Evolutionary conservation across 805 yeast genomes (phyloP).

Genomic region (Dipodascopsis uninucleata): DNA sequence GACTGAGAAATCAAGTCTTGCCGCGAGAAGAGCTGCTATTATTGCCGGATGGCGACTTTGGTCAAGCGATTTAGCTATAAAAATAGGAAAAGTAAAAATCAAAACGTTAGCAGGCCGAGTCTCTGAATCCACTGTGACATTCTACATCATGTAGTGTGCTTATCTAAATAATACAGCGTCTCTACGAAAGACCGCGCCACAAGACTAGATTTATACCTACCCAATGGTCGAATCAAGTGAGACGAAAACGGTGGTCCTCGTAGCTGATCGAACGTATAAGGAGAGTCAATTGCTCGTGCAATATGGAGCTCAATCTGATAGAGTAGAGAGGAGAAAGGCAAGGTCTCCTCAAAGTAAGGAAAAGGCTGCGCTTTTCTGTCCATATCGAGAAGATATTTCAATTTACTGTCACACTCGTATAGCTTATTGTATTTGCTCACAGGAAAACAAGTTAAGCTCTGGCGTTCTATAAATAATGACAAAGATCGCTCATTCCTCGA

Average conservation of each 20-base stretch:
- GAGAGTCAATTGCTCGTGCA: constrained; percentile 30
- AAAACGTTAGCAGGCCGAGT: no score
- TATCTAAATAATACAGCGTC: neutral
- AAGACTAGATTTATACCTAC: constrained; percentile 17
- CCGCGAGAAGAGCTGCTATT: constrained; percentile 34
- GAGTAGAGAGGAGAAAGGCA: constrained; percentile 30
- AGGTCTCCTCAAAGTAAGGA: constrained; percentile 27
- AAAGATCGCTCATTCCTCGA: no score
- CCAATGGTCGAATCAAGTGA: constrained; percentile 31
- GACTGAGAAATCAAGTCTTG: constrained; percentile 31
- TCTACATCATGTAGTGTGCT: neutral
- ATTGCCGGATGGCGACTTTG: constrained; percentile 33
- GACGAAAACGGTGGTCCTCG: constrained; percentile 30
- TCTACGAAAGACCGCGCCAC: constrained; percentile 1
- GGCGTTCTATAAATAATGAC: no score
- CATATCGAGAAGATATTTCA: constrained; percentile 5
- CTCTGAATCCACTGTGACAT: neutral
- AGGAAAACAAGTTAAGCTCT: no score
- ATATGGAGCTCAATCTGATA: constrained; percentile 31
- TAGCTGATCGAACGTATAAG: constrained; percentile 34
- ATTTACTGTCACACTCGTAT: no score
- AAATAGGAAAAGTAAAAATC: neutral
- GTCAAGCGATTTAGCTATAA: constrained; percentile 24
- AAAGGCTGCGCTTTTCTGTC: constrained; percentile 29
- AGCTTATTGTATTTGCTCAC: no score